Percentiles rank a stretch among this genome's conserved stretches.
Conservation (phyloP, 1,284 basidiomycete species). For the Laetiporus sulphureus region DNA sequence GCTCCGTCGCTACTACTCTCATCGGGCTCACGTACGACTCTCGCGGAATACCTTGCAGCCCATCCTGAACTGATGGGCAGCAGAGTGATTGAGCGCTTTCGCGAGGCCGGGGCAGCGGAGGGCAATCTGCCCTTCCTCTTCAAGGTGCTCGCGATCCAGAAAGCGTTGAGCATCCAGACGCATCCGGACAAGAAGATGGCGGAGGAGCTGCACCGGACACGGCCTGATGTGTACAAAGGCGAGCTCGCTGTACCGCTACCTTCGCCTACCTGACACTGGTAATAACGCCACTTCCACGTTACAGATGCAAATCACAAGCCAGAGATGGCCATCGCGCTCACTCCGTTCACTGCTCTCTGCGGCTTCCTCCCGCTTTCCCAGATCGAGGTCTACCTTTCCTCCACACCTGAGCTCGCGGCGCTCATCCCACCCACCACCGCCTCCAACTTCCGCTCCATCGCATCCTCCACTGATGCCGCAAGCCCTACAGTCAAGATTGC, state of each 20-base stretch:
- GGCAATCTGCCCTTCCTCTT: slow-evolving; percentile 90
- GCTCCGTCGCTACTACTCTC: slow-evolving; percentile 60
- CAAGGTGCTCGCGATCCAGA: slow-evolving; percentile 91
- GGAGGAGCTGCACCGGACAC: slow-evolving; percentile 64
- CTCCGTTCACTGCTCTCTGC: slow-evolving; percentile 87
- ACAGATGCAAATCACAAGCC: slow-evolving; percentile 93
- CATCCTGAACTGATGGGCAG: slow-evolving; percentile 68
- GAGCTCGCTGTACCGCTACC: slow-evolving; percentile 1
- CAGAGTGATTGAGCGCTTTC: slow-evolving; percentile 55
- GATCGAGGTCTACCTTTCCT: slow-evolving; percentile 62
- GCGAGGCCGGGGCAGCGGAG: slow-evolving; percentile 36
- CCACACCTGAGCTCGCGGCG: slow-evolving; percentile 73
- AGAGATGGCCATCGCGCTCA: slow-evolving; percentile 96
- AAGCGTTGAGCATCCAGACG: slow-evolving; percentile 94
- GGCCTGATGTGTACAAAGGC: slow-evolving; percentile 58
- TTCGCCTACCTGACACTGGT: not conserved
- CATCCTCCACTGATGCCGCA: slow-evolving; percentile 32
- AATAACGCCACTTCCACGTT: not conserved
- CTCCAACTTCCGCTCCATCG: slow-evolving; percentile 41
- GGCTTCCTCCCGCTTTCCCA: slow-evolving; percentile 80
- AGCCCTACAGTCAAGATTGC: slow-evolving; percentile 52
- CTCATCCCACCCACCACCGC: slow-evolving; percentile 59
- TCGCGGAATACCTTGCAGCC: slow-evolving; percentile 57
- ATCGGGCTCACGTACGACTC: slow-evolving; percentile 34
- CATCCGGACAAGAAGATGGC: slow-evolving; percentile 94